phyloP scores from a whole-genome alignment of 2,329 filamentous ascomycete species.

The Venturia aucupariae region DNA sequence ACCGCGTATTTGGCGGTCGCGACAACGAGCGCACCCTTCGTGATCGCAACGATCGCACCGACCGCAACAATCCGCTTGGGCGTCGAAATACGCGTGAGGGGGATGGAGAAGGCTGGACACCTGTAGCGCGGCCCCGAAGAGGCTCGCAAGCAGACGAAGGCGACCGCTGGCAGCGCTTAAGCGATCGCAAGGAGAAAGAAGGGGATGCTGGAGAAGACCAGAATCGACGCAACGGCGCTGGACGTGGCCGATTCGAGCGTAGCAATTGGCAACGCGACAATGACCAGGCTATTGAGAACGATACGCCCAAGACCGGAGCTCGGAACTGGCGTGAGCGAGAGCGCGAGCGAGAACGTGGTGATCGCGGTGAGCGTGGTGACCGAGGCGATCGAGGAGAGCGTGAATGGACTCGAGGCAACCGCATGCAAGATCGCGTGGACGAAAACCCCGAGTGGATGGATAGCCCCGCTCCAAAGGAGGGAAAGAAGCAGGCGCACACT shows the following conservation, averaged over 20 bases:
- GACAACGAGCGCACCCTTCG: conserved; percentile 26
- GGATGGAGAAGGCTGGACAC: conserved; percentile 66
- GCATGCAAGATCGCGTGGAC: conserved; percentile 43
- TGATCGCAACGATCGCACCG: conserved; percentile 23
- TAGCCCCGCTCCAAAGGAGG: conserved; percentile 51
- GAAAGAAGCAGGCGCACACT: conserved; percentile 63
- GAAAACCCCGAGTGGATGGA: conserved; percentile 91
- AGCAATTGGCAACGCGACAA: conserved; percentile 4
- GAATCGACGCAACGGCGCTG: conserved; percentile 54
- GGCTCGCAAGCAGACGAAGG: conserved; percentile 60
- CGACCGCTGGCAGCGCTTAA: conserved; percentile 46
- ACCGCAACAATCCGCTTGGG: conserved; percentile 30
- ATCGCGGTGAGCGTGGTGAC: background rate
- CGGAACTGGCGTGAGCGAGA: conserved; percentile 11
- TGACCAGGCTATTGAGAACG: conserved; percentile 1
- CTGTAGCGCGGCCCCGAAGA: conserved; percentile 58
- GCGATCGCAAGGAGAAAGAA: conserved; percentile 33
- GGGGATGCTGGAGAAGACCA: conserved; percentile 42
- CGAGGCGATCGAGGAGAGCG: conserved; percentile 1
- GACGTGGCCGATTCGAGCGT: conserved; percentile 32
- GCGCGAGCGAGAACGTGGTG: conserved; percentile 10
- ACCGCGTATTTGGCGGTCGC: conserved; percentile 34
- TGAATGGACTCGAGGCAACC: conserved; percentile 14
- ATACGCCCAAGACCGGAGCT: background rate
- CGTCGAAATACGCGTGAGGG: conserved; percentile 27